phyloP scores from a whole-genome alignment of 257 asterid genomes.

The Solanum chilense region DNA sequence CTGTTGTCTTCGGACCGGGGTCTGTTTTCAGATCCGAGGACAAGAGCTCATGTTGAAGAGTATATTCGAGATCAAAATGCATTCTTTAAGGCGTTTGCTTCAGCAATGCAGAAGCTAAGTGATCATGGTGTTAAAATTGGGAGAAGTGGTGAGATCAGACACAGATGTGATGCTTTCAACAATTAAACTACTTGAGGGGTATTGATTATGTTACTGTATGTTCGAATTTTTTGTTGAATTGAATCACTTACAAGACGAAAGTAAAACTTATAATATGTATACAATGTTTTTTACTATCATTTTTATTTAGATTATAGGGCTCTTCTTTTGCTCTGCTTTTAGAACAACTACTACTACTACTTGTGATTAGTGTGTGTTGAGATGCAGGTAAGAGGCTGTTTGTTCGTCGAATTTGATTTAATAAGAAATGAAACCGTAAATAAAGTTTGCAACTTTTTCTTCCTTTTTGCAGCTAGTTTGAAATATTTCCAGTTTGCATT shows the following conservation, averaged over 20 bases:
- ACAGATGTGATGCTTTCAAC: conserved; percentile 81
- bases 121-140: conserved; percentile 56
- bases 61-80: conserved; percentile 45
- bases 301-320: not conserved
- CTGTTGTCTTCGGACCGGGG: conserved; percentile 57
- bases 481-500: not conserved
- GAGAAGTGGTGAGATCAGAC: conserved; percentile 68
- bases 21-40: conserved; percentile 47
- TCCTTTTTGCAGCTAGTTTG: not conserved
- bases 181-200: conserved; percentile 6
- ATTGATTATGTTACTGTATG: not conserved
- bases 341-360: not conserved
- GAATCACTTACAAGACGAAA: not conserved
- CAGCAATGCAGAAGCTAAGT: conserved; percentile 82
- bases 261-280: conserved; percentile 3
- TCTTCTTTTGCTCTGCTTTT: not conserved
- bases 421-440: not conserved
- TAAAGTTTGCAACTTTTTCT: not conserved
- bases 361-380: not conserved
- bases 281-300: not conserved
- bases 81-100: conserved; percentile 61
- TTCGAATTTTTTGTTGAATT: not conserved
- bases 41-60: conserved; percentile 36
- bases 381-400: not conserved
- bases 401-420: not conserved